Evolutionary conservation across 441 rosid genomes (phyloP), one percentile per base, ranked within the genome.

Genomic region (Eutrema salsugineum): DNA sequence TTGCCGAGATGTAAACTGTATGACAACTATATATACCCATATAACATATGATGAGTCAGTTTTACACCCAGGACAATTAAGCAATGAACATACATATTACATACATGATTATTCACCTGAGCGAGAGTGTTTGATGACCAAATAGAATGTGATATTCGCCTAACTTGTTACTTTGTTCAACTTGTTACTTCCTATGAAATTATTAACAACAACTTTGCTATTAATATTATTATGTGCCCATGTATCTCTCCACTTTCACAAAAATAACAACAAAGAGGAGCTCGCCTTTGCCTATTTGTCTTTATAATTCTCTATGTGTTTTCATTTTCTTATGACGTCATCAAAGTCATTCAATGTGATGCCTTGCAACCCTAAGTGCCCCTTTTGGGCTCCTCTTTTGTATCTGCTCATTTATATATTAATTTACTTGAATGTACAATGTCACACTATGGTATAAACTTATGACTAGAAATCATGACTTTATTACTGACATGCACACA

Each of bases 401-500:
- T 40, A 51, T 62, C 70, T 46, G 58, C 46, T 27, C 64, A 43
- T 54, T 54, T 55, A 28, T 28, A 47, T 48, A 48, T 56, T 17
- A 55, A 24, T 39, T 39, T 63, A 62, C 47, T 62, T 68, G 65
- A 63, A 46, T 62, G 61, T 55, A 69, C 48, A 76, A 54, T 61
- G 44, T 67, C 69, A 75, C 66, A 69, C 69, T 46, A 75, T 43
- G 60, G 51, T 74, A 74, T 66, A 66, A 40, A 49, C 12, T 42
- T 74, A 53, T 22, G 57, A 61, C 62, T 17, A 20, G 48, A 19
- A 15, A 43, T 68, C 36, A 68, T 44, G 42, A 68, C 8, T 61
- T 68, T 53, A 75, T 68, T 63, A 62, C 79, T 68, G 74, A 68
- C 75, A 63, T 76, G 79, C 79, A 75, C 74, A 75, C 74, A 67